Evolutionary conservation across 2,329 filamentous ascomycete genomes (phyloP), one percentile per base, ranked within the genome.

Genomic region (Talaromyces sp.): DNA sequence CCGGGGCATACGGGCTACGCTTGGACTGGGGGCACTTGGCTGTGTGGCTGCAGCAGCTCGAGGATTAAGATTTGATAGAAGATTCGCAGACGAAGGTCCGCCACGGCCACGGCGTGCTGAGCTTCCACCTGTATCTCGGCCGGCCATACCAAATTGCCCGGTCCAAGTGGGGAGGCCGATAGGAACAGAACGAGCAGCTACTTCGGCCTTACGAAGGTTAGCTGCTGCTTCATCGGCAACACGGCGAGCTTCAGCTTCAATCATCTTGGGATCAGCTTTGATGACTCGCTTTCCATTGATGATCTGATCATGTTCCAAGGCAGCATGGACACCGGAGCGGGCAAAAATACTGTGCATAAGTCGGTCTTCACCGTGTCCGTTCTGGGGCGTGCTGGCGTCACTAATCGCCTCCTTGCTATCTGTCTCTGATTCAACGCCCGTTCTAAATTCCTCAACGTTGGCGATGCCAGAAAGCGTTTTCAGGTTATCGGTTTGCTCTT

Each of bases 161-260:
- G 93, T 97, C 93, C 93, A 97, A 1, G 93, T 97, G 8, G 94
- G 90, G 0, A 89, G 91, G 7, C 93, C 93, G 29, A 91, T 86
- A 0, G 90, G 90, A 1, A 93, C 79, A 8, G 79, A 81, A 10
- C 85, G 82, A 2, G 92, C 91, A 27, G 87, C 81, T 65, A 92
- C 84, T 37, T 84, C 86, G 9, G 91, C 86, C 54, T 84, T 84
- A 27, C 86, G 84, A 2, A 97, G 83, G 58, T 90, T 87, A 19
- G 82, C 83, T 0, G 90, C 90, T 1, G 93, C 92, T 65, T 89
- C 80, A 0, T 87, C 84, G 2, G 91, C 92, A 2, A 95, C 85
- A 33, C 85, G 83, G 64, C 88, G 87, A 0, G 93, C 93, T 73
- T 97, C 91, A 9, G 86, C 83, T 61, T 90, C 87, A 43, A 97